Evolutionary conservation across 2,329 filamentous ascomycete genomes (phyloP).

Genomic region (Hymenoscyphus scutula): DNA sequence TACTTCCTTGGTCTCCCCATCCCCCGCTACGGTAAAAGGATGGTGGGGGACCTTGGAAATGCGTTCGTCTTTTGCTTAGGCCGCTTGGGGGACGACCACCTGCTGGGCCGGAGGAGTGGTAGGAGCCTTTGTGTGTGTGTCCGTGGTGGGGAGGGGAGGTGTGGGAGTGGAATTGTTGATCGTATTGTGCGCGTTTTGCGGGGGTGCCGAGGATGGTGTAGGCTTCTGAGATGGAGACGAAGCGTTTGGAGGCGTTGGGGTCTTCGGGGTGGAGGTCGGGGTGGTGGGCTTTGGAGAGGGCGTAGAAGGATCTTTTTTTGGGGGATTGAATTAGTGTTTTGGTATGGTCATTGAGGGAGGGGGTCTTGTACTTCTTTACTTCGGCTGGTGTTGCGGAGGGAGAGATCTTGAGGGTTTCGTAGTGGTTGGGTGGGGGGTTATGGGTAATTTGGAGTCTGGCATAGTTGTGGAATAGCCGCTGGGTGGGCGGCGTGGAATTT

Average conservation of each 20-base stretch:
- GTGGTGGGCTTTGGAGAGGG: slow-evolving; percentile 86
- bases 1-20: slow-evolving; percentile 65
- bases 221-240: slow-evolving; percentile 80
- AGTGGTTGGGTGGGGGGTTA: slow-evolving; percentile 58
- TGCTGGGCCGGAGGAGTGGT: slow-evolving; percentile 58
- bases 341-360: not conserved
- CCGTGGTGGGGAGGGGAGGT: slow-evolving; percentile 21
- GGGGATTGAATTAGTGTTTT: slow-evolving; percentile 11
- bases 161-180: slow-evolving; percentile 59
- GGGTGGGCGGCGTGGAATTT: slow-evolving; percentile 21
- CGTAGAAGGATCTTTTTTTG: slow-evolving; percentile 79
- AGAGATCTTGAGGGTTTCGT: slow-evolving; percentile 75
- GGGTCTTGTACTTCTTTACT: slow-evolving; percentile 70
- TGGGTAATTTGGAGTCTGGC: slow-evolving; percentile 30
- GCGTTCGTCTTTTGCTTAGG: slow-evolving; percentile 69
- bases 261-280: slow-evolving; percentile 85
- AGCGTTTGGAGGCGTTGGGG: slow-evolving; percentile 68
- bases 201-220: slow-evolving; percentile 74
- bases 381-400: slow-evolving; percentile 68
- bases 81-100: slow-evolving; percentile 79
- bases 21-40: slow-evolving; percentile 82
- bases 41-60: slow-evolving; percentile 83
- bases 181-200: slow-evolving; percentile 75
- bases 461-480: slow-evolving; percentile 46
- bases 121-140: slow-evolving; percentile 43